Evolutionary conservation across 2,329 filamentous ascomycete species (phyloP).

Genomic region (Colletotrichum tropicicola): DNA sequence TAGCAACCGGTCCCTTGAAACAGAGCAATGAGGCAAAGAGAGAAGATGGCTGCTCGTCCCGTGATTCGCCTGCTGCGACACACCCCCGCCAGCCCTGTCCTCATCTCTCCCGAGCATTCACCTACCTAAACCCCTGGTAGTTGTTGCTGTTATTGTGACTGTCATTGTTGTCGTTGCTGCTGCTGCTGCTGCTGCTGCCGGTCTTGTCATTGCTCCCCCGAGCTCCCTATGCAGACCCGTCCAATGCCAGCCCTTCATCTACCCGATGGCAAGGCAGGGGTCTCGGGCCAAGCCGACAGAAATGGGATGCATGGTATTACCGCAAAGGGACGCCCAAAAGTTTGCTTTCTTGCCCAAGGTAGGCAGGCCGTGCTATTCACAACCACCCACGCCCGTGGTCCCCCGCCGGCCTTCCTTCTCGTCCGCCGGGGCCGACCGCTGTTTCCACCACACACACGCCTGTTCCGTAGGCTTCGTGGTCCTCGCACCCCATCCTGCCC

Average conservation of each 20-base stretch:
- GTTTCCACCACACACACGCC: not conserved
- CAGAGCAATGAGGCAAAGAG: too few species aligned
- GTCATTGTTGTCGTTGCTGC: not conserved
- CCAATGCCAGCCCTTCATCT: slow-evolving; percentile 2
- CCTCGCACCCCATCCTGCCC: too few species aligned
- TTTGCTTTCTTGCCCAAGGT: not conserved
- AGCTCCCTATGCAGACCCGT: not conserved
- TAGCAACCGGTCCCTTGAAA: too few species aligned
- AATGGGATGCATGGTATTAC: not conserved
- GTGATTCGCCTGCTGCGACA: too few species aligned
- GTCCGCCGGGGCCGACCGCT: not conserved
- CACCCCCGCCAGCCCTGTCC: not conserved
- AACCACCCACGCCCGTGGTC: not conserved
- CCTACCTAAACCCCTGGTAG: too few species aligned
- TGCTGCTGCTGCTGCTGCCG: not conserved
- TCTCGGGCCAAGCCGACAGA: slow-evolving; percentile 13
- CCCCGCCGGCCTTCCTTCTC: not conserved
- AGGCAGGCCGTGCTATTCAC: not conserved
- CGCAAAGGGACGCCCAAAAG: not conserved
- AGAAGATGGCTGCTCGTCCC: too few species aligned
- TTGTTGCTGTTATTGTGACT: not conserved
- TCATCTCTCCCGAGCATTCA: not conserved
- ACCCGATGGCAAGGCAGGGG: not conserved
- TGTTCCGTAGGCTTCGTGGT: too few species aligned
- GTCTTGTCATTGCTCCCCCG: not conserved